Evolutionary conservation across 1,139 yeast genomes (phyloP).

Genomic region (Suhomyces ambrosiae): DNA sequence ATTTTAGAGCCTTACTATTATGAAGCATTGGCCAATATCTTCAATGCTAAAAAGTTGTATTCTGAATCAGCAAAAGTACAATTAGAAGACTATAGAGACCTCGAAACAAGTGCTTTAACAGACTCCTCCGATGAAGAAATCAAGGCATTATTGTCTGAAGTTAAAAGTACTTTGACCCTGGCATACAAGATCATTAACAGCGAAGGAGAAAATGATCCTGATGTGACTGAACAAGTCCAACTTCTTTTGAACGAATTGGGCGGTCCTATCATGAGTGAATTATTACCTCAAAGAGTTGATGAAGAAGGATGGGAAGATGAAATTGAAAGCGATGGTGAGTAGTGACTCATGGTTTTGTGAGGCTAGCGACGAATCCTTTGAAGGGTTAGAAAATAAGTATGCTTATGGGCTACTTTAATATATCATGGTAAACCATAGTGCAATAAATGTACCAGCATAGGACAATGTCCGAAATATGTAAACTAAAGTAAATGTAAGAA

Average conservation of each 20-base stretch:
- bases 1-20: conserved; percentile 78
- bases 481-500: too few relatives aligned
- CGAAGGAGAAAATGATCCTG: conserved; percentile 53
- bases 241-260: conserved; percentile 57
- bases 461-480: too few relatives aligned
- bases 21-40: conserved; percentile 74
- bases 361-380: too few relatives aligned
- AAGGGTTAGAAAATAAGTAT: too few relatives aligned
- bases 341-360: too few relatives aligned
- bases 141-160: conserved; percentile 41
- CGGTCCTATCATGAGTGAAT: conserved; percentile 54
- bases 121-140: conserved; percentile 30
- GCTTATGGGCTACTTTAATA: too few relatives aligned
- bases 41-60: conserved; percentile 52
- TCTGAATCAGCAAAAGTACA: conserved; percentile 11
- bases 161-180: conserved; percentile 56
- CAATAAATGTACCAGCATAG: too few relatives aligned
- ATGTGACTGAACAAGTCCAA: conserved; percentile 54
- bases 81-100: conserved; percentile 53
- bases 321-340: conserved; percentile 31
- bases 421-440: too few relatives aligned
- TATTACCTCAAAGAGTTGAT: conserved; percentile 46
- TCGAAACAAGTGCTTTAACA: conserved; percentile 32
- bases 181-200: conserved; percentile 54
- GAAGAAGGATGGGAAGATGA: conserved; percentile 52